phyloP scores from a whole-genome alignment of 2,329 filamentous ascomycete genomes.

The Aureobasidium leucospermi region DNA sequence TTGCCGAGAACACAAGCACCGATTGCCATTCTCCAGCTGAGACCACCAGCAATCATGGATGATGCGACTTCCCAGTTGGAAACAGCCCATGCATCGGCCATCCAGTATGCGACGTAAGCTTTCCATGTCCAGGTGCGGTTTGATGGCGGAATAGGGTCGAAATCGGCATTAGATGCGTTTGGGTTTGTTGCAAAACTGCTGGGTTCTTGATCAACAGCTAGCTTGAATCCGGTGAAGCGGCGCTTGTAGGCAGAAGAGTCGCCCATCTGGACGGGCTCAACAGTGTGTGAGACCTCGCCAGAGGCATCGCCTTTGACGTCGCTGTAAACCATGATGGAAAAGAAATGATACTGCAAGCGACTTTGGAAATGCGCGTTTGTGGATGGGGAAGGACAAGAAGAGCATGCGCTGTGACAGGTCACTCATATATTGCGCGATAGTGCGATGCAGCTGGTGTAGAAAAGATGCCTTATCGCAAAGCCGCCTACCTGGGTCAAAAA shows the following conservation, averaged over 20 bases:
- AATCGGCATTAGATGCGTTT: not conserved
- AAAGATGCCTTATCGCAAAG: not conserved
- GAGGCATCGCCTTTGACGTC: not conserved
- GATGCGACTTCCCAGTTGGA: conserved; percentile 19
- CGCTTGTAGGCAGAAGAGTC: not conserved
- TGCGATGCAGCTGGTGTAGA: not conserved
- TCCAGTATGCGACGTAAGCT: conserved; percentile 20
- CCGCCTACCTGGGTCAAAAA: not conserved
- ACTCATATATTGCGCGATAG: not conserved
- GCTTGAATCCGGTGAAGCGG: not conserved
- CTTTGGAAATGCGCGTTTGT: not conserved
- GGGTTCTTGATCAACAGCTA: not conserved
- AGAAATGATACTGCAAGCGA: too few species aligned
- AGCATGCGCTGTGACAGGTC: not conserved
- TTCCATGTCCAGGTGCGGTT: conserved; percentile 1
- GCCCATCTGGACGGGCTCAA: not conserved
- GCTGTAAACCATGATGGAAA: not conserved
- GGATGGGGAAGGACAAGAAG: not conserved
- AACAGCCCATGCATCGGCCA: conserved; percentile 20
- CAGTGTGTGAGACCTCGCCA: not conserved
- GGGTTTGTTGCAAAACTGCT: conserved; percentile 1
- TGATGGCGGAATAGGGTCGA: not conserved
- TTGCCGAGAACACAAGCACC: conserved; percentile 20
- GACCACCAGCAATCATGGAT: conserved; percentile 19
- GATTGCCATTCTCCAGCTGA: conserved; percentile 19